Evolutionary conservation across 2,329 filamentous ascomycete species (phyloP).

Genomic region (Microthyrium microscopicum): DNA sequence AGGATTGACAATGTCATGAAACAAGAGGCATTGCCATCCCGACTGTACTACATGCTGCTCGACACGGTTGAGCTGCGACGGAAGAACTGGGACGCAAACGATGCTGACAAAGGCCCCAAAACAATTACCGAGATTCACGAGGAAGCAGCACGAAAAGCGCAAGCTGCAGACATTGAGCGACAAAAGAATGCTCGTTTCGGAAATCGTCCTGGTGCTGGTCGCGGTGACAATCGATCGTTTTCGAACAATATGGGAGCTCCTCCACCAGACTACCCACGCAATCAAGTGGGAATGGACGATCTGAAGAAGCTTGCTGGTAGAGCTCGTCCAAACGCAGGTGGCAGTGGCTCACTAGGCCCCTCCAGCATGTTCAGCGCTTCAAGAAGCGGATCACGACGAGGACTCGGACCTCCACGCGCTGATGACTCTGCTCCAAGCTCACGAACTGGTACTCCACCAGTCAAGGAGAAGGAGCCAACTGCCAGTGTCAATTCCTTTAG

Average conservation of each 20-base stretch:
- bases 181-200: constrained; percentile 39
- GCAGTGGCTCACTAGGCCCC: constrained; percentile 50
- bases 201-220: constrained; percentile 56
- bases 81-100: constrained; percentile 69
- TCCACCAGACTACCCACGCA: constrained; percentile 52
- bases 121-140: constrained; percentile 84
- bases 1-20: constrained; percentile 74
- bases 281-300: constrained; percentile 83
- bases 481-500: constrained; percentile 78
- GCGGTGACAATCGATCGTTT: constrained; percentile 77
- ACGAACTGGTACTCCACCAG: constrained; percentile 73
- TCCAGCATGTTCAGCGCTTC: constrained; percentile 67
- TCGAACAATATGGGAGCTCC: constrained; percentile 47
- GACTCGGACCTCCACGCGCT: constrained; percentile 49
- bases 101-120: constrained; percentile 86
- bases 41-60: constrained; percentile 92
- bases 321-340: constrained; percentile 31
- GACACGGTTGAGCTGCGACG: constrained; percentile 76
- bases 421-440: constrained; percentile 82
- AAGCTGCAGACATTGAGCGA: constrained; percentile 57
- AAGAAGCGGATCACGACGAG: constrained; percentile 74
- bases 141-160: constrained; percentile 55
- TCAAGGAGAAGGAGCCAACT: constrained; percentile 44
- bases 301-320: constrained; percentile 52
- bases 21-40: constrained; percentile 59